phyloP scores from a whole-genome alignment of 2,329 filamentous ascomycete genomes.

The Blumeria hordei region DNA sequence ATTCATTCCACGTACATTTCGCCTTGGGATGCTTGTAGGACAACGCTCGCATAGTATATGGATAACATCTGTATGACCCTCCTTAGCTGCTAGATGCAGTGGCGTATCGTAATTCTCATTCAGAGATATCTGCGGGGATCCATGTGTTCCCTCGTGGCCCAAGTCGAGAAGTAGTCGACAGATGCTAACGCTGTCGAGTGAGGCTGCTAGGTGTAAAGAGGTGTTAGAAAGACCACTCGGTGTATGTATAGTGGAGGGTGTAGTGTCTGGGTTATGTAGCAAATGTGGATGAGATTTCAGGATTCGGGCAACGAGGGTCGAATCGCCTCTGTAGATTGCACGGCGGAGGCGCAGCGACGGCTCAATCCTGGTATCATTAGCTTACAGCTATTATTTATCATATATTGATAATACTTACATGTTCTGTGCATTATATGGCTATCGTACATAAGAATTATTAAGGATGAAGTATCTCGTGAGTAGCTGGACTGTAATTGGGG shows the following conservation, averaged over 20 bases:
- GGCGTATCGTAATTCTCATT: slow-evolving; percentile 65
- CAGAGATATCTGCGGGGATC: slow-evolving; percentile 39
- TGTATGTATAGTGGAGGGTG: slow-evolving; percentile 11
- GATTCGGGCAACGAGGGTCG: slow-evolving; percentile 50
- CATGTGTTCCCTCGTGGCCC: slow-evolving; percentile 25
- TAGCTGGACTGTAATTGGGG: too few relatives aligned
- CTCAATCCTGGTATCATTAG: slow-evolving; percentile 35
- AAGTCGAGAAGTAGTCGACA: slow-evolving; percentile 44
- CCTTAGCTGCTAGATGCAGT: slow-evolving; percentile 50
- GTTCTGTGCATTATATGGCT: too few relatives aligned
- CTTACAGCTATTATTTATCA: too few relatives aligned
- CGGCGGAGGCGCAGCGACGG: slow-evolving; percentile 54
- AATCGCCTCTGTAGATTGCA: slow-evolving; percentile 53
- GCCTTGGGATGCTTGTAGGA: slow-evolving; percentile 22
- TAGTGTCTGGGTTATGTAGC: slow-evolving; percentile 58
- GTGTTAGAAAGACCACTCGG: slow-evolving; percentile 46
- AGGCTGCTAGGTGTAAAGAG: slow-evolving; percentile 58
- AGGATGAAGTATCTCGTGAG: too few relatives aligned
- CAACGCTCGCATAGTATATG: slow-evolving; percentile 43
- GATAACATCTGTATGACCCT: slow-evolving; percentile 49
- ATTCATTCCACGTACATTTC: slow-evolving; percentile 44
- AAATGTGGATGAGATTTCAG: slow-evolving; percentile 44
- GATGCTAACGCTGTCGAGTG: slow-evolving; percentile 44
- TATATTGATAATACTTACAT: too few relatives aligned
- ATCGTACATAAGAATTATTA: too few relatives aligned